Evolutionary conservation across 2,329 filamentous ascomycete species (phyloP), one percentile per base, ranked within the genome.

Genomic region (Cladosporium sphaerospermum): DNA sequence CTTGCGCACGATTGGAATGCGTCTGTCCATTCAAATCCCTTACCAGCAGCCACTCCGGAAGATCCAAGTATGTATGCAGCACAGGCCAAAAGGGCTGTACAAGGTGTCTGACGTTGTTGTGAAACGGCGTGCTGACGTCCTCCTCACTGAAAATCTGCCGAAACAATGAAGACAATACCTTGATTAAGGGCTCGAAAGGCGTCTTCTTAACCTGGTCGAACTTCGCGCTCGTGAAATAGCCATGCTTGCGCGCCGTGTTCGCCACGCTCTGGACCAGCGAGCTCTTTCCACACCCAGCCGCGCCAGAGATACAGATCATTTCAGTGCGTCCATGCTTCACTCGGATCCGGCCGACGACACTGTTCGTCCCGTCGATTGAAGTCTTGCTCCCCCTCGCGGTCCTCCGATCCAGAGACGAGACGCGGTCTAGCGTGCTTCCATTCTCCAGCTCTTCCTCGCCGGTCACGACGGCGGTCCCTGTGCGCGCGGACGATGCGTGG

Each of bases 61-160:
- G 71, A 54, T 81, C 79, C n/a, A 85, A 67, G 47, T 81, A 79
- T 23, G 69, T 71, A 58, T 81, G 77, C 28, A 85, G 68, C 5
- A 78, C 71, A 28, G 71, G 65, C 82, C 82, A 85, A 56, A 82
- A 75, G 9, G 79, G 78, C 44, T 74, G 74, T 4, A 84, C 70
- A 42, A 78, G 78, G 11, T 71, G 70, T 16, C 82, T 72, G 10
- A 85, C 69, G 56, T 74, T 78, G 54, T 81, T 75, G 60, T 85
- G 82, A 55, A 84, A 84, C 0, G 80, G 75, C 1, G 80, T 82
- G 9, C 71, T 75, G 13, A 85, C 78, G 64, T 85, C 80, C 34
- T 78, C 76, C 62, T 85, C 82, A 1, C 80, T 83, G 61, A 84
- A 85, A 6, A 84, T 83, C 57, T 85, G 82, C 23, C 81, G 75